Evolutionary conservation across 352 stramenopile species (phyloP).

Genomic region (Thalassiosira mediterranea): DNA sequence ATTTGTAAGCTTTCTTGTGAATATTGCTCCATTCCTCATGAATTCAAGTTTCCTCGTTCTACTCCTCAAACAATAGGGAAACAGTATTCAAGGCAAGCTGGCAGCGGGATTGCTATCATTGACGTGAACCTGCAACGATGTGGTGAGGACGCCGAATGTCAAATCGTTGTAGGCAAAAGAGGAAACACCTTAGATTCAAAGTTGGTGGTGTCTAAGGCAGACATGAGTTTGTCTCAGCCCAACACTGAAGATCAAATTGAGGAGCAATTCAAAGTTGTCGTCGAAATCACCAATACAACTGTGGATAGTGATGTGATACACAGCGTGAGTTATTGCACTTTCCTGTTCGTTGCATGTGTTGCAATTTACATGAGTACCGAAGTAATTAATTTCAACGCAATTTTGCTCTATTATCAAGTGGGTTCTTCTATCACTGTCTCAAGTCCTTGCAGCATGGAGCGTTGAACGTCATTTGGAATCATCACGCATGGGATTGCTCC

Average conservation of each 20-base stretch:
- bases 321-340: slow-evolving; percentile 43
- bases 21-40: no score
- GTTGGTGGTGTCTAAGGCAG: slow-evolving; percentile 13
- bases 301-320: slow-evolving; percentile 70
- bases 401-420: slow-evolving; percentile 30
- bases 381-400: not conserved
- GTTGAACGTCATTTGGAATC: slow-evolving; percentile 67
- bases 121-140: slow-evolving; percentile 55
- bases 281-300: slow-evolving; percentile 73
- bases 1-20: no score
- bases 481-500: slow-evolving; percentile 25
- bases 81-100: slow-evolving; percentile 49
- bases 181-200: slow-evolving; percentile 21
- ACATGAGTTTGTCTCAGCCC: not conserved
- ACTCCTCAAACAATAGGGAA: no score
- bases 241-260: not conserved
- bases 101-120: slow-evolving; percentile 77
- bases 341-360: slow-evolving; percentile 9
- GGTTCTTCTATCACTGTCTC: slow-evolving; percentile 72
- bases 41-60: no score
- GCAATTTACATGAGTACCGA: not conserved
- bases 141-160: slow-evolving; percentile 18
- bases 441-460: slow-evolving; percentile 67
- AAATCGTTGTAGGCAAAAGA: slow-evolving; percentile 31
- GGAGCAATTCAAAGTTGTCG: slow-evolving; percentile 48